A percentile compares a stretch with the other conserved stretches of the same genome.
Evolutionary conservation across 352 stramenopile genomes (phyloP).

Genomic region (Pseudoperonospora humuli): DNA sequence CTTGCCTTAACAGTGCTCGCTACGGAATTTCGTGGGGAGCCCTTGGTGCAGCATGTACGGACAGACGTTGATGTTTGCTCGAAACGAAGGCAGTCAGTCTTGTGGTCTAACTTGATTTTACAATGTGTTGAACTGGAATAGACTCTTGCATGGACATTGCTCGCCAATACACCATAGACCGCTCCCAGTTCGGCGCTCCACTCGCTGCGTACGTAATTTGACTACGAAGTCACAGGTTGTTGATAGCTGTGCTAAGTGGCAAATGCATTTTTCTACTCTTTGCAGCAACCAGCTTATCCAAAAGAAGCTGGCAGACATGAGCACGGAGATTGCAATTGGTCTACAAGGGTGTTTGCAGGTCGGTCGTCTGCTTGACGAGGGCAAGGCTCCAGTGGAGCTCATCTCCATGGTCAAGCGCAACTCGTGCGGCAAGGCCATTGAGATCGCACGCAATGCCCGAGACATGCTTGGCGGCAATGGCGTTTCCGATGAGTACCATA

Average conservation of each 20-base stretch:
- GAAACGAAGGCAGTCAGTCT: neutral
- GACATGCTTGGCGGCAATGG: conserved; percentile 98
- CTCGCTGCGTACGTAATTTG: conserved; percentile 79
- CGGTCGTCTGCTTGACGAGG: conserved; percentile 22
- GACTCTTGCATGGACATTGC: conserved; percentile 92
- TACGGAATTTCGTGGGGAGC: conserved; percentile 97
- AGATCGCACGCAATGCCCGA: conserved; percentile 87
- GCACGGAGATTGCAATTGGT: conserved; percentile 92
- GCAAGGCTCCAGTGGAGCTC: conserved; percentile 18
- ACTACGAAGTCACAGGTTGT: neutral
- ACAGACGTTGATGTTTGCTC: neutral
- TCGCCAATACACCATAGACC: conserved; percentile 92
- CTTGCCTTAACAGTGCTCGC: conserved; percentile 95
- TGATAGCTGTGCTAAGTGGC: neutral
- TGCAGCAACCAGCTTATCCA: conserved; percentile 95
- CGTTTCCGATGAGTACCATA: conserved; percentile 97
- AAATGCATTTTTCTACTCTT: conserved; percentile 4
- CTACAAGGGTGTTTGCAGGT: conserved; percentile 74
- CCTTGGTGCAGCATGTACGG: conserved; percentile 89
- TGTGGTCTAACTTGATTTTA: conserved; percentile 1
- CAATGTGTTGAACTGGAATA: conserved; percentile 7
- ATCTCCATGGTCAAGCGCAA: conserved; percentile 41
- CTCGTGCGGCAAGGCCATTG: conserved; percentile 46
- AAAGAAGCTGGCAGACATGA: conserved; percentile 97
- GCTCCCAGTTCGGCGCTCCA: conserved; percentile 93